Base-by-base conservation (phyloP, 208 protist genomes). In the Histomonas meleagridis region DNA sequence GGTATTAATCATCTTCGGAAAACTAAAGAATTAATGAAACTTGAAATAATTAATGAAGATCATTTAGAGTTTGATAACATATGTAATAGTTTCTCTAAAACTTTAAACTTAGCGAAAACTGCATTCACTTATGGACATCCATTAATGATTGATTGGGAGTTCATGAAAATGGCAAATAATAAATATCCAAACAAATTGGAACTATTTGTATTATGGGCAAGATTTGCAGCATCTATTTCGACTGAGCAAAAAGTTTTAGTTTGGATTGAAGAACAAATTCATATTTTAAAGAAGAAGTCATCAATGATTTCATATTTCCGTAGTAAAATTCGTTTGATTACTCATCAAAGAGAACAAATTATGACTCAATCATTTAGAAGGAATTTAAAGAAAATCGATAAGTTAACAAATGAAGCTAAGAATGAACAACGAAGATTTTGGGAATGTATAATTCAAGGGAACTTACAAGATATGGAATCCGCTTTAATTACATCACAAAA, bases 381-480 rank as follows among this genome's bases (percentile, higher is more conserved):
- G n/a, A n/a, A n/a, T n/a, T n/a, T n/a, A n/a, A 51, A 55, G 46
- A 86, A 86, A 16, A 57, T 86, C 2, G 55, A 86, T 21, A 53
- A 43, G 2, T 14, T 40, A 21, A 43, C 32, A 21, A 32, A 43
- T 43, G 76, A 86, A n/a, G 46, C 46, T 38, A 86, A 86, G 35
- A 86, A 86, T 55, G 18, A 43, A 38, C 76, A 57, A 1, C 43
- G 76, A 38, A 40, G 55, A 4, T 86, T 86, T 46, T 86, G 76
- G 76, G 76, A 86, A 57, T 86, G 76, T 35, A 46, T 86, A n/a
- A 86, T 86, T 35, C 76, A 86, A 86, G 76, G 76, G n/a, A 86
- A 86, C 26, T 32, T 46, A 35, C 46, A 46, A 57, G 76, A 86
- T 86, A 51, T 86, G 76, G 46, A 86, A 86, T 26, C 46, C 2